Percentiles rank a stretch among this genome's conserved stretches.
These are phyloP conservation scores for Trichoderma hamatum DNA, from an alignment of 2,329 filamentous ascomycete species.

Conservation along the genomic window DNA sequence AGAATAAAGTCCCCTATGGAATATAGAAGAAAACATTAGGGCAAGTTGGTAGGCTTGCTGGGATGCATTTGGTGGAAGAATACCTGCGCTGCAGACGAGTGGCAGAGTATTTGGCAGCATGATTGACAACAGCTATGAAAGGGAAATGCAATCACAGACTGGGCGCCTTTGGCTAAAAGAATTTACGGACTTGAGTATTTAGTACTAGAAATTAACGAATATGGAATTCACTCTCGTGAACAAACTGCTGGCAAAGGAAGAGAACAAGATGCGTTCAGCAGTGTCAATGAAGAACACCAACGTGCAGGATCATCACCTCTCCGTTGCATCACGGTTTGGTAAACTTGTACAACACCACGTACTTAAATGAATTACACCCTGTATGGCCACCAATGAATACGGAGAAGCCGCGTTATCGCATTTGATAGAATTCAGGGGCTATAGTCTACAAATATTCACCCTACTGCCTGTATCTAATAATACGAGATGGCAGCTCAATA, in stretches of 20 bases:
- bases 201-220: neutral
- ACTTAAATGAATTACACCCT: neutral
- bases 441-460: neutral
- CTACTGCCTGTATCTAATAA: neutral
- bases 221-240: neutral
- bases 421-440: constrained; percentile 2
- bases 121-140: neutral
- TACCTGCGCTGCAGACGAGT: neutral
- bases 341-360: neutral
- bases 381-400: no score
- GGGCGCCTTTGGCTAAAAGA: neutral
- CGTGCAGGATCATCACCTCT: neutral
- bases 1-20: neutral
- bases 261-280: neutral
- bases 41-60: neutral
- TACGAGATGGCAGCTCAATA: neutral
- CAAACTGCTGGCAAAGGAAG: neutral
- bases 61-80: neutral
- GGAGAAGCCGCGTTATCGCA: neutral
- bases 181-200: neutral
- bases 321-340: neutral
- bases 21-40: neutral
- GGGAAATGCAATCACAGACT: neutral
- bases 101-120: neutral
- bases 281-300: neutral